phyloP scores from a whole-genome alignment of 2,329 filamentous ascomycete species.

The Nothomitra cinnamomea region DNA sequence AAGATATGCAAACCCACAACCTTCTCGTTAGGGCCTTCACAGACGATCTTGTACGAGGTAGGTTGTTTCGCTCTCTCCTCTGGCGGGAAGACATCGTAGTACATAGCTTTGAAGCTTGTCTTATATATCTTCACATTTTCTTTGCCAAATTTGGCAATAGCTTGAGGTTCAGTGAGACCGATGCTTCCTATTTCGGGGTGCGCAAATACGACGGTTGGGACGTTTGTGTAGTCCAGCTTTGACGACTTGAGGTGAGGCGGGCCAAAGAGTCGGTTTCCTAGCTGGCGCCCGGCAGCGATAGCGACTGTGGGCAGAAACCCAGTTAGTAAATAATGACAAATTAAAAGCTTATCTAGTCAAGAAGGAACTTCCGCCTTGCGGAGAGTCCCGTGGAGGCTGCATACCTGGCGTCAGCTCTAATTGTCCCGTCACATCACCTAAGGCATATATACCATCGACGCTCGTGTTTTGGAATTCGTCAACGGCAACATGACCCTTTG shows the following conservation, averaged over 20 bases:
- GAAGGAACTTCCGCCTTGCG: no score
- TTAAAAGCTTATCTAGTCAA: no score
- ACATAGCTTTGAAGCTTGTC: constrained; percentile 69
- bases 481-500: constrained; percentile 51
- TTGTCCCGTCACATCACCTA: constrained; percentile 67
- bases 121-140: constrained; percentile 67
- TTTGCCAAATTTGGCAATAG: constrained; percentile 53
- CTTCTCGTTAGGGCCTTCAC: constrained; percentile 59
- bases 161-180: constrained; percentile 65
- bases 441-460: constrained; percentile 57
- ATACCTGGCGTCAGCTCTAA: constrained; percentile 55
- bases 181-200: constrained; percentile 73
- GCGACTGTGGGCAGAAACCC: constrained; percentile 35
- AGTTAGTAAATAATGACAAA: no score
- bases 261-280: constrained; percentile 67
- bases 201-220: constrained; percentile 74
- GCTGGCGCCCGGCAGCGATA: constrained; percentile 65
- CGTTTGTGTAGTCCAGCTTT: constrained; percentile 58
- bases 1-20: constrained; percentile 76
- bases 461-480: constrained; percentile 75
- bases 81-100: constrained; percentile 74
- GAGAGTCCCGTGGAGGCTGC: no score
- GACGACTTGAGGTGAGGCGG: constrained; percentile 36
- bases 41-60: constrained; percentile 68
- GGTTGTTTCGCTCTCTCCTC: constrained; percentile 51